Evolutionary conservation across 1,139 yeast genomes (phyloP).

Genomic region (Scheffersomyces stambukii): DNA sequence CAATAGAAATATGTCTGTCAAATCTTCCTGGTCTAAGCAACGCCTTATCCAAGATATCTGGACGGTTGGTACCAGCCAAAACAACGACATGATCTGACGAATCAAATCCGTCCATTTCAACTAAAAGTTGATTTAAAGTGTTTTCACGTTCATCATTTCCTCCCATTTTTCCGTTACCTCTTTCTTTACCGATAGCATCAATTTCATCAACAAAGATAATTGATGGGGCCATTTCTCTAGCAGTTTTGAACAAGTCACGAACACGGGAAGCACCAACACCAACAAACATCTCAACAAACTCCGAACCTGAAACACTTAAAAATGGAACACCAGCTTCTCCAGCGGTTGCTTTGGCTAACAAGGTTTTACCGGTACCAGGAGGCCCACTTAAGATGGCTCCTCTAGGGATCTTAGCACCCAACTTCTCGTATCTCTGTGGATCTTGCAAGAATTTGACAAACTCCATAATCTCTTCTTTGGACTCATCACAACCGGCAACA

Average conservation of each 20-base stretch:
- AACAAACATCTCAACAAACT: slow-evolving; percentile 78
- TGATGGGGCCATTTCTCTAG: slow-evolving; percentile 77
- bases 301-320: slow-evolving; percentile 78
- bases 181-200: slow-evolving; percentile 80
- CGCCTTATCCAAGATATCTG: slow-evolving; percentile 74
- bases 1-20: slow-evolving; percentile 71
- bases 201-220: slow-evolving; percentile 80
- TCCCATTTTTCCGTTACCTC: slow-evolving; percentile 61
- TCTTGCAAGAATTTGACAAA: slow-evolving; percentile 75
- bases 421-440: slow-evolving; percentile 66
- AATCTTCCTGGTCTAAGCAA: slow-evolving; percentile 81
- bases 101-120: slow-evolving; percentile 83
- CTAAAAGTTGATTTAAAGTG: slow-evolving; percentile 72
- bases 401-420: slow-evolving; percentile 81
- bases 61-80: slow-evolving; percentile 78
- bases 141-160: slow-evolving; percentile 83
- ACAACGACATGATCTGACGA: slow-evolving; percentile 74
- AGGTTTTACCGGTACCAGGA: slow-evolving; percentile 85
- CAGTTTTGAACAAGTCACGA: slow-evolving; percentile 75
- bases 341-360: slow-evolving; percentile 78
- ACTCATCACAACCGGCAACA: slow-evolving; percentile 82
- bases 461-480: slow-evolving; percentile 82
- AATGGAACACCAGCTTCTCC: slow-evolving; percentile 86
- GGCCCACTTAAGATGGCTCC: slow-evolving; percentile 84
- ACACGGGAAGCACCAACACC: slow-evolving; percentile 84